phyloP scores from a whole-genome alignment of 768 basidiomycete genomes.

The Xerocomus brunneocitrinus region DNA sequence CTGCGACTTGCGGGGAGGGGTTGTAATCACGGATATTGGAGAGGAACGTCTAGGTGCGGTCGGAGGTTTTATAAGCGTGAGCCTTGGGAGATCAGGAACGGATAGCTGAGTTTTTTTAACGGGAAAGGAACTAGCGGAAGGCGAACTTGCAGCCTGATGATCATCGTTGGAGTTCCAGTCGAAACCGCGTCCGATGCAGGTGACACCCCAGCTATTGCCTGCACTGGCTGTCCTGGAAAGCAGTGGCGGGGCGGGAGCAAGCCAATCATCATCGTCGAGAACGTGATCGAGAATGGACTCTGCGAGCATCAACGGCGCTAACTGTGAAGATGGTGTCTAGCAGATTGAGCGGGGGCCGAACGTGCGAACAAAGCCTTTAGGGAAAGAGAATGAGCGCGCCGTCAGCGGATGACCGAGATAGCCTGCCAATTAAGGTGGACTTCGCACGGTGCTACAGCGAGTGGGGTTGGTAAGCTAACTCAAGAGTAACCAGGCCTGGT shows the following conservation, averaged over 20 bases:
- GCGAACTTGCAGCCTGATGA: slow-evolving; percentile 12
- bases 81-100: slow-evolving; percentile 13
- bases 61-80: slow-evolving; percentile 6
- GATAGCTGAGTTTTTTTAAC: slow-evolving; percentile 7
- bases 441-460: slow-evolving; percentile 12
- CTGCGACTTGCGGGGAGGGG: slow-evolving; percentile 25
- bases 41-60: slow-evolving; percentile 9
- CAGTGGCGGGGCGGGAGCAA: slow-evolving; percentile 43
- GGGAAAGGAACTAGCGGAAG: slow-evolving; percentile 5
- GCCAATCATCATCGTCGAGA: slow-evolving; percentile 73
- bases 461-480: neutral
- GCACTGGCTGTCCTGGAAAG: slow-evolving; percentile 64
- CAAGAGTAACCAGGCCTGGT: neutral
- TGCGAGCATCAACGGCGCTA: slow-evolving; percentile 46
- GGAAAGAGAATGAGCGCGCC: neutral
- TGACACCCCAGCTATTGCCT: slow-evolving; percentile 80
- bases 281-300: slow-evolving; percentile 54
- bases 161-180: slow-evolving; percentile 56
- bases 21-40: slow-evolving; percentile 13
- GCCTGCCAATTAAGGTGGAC: slow-evolving; percentile 6
- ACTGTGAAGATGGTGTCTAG: neutral
- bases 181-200: slow-evolving; percentile 79
- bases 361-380: neutral
- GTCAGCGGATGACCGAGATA: neutral
- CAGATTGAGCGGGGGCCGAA: neutral